Percentiles rank a stretch among this genome's conserved stretches.
These are phyloP conservation scores for Caryopteris hybrid DNA, from an alignment of 305 asterid species.

Conservation along the genomic window DNA sequence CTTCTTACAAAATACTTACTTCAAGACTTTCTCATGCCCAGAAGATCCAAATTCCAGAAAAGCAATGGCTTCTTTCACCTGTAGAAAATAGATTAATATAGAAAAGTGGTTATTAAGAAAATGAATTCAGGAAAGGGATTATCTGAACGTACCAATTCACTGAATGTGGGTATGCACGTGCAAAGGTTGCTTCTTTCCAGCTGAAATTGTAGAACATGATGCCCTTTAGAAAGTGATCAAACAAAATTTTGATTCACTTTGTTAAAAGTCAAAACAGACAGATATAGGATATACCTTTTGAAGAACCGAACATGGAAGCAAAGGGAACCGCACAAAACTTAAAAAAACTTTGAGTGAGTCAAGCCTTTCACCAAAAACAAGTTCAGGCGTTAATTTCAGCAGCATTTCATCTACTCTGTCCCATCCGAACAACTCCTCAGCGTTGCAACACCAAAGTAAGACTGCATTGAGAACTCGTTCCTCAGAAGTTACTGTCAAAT, in stretches of 20 bases:
- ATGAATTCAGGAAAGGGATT: constrained; percentile 1
- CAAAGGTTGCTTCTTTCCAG: constrained; percentile 67
- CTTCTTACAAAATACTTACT: constrained; percentile 37
- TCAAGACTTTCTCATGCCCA: constrained; percentile 37
- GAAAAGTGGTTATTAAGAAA: neutral
- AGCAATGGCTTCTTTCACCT: constrained; percentile 78
- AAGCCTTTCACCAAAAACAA: constrained; percentile 62
- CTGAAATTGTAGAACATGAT: constrained; percentile 41
- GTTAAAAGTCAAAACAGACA: neutral
- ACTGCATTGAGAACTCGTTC: constrained; percentile 89
- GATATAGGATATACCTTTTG: constrained; percentile 45
- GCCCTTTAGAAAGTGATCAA: constrained; percentile 1
- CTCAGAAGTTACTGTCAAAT: constrained; percentile 92
- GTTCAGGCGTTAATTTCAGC: constrained; percentile 44
- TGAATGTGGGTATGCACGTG: constrained; percentile 42
- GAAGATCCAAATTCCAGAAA: constrained; percentile 55
- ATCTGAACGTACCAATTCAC: constrained; percentile 49
- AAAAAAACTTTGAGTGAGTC: constrained; percentile 42
- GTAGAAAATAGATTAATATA: constrained; percentile 20
- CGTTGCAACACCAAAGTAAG: constrained; percentile 69
- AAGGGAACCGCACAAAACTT: constrained; percentile 66
- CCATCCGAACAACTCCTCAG: constrained; percentile 68
- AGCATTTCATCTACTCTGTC: constrained; percentile 58
- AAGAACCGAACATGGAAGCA: constrained; percentile 60
- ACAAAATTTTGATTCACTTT: neutral